These are phyloP conservation scores for Globisporangium paroecandrum DNA, from an alignment of 352 stramenopile species.

Conservation along the genomic window DNA sequence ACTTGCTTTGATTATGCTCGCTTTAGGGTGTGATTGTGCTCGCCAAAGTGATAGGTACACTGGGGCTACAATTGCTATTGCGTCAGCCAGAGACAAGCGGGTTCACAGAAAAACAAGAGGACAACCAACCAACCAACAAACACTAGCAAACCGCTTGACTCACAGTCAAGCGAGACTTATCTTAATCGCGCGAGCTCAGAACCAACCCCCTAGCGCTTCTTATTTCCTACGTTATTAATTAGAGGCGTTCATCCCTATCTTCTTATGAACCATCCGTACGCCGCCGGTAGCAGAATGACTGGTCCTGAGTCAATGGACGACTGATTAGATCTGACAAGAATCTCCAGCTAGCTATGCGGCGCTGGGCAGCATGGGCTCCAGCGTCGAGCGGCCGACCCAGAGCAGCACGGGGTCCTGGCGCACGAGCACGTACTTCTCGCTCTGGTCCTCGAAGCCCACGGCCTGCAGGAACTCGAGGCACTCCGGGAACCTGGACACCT, in stretches of 20 bases:
- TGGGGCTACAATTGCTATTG: background rate
- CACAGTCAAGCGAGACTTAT: too few relatives aligned
- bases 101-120: background rate
- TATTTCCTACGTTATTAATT: too few relatives aligned
- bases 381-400: slow-evolving; percentile 58
- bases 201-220: too few relatives aligned
- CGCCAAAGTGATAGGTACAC: slow-evolving; percentile 1
- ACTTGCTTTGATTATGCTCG: background rate
- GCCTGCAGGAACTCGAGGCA: slow-evolving; percentile 63
- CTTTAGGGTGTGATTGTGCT: background rate
- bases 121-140: slow-evolving; percentile 1
- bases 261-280: too few relatives aligned
- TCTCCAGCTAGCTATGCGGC: slow-evolving; percentile 12
- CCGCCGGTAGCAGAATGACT: background rate
- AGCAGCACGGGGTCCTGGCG: slow-evolving; percentile 63
- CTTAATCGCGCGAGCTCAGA: too few relatives aligned
- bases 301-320: background rate
- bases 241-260: too few relatives aligned
- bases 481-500: slow-evolving; percentile 46
- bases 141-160: background rate
- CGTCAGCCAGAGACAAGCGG: background rate
- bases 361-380: slow-evolving; percentile 46
- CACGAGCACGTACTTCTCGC: slow-evolving; percentile 47
- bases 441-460: slow-evolving; percentile 65
- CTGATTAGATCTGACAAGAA: background rate